Conservation (phyloP, 1,284 basidiomycete genomes). For the Stereum hirsutum region DNA sequence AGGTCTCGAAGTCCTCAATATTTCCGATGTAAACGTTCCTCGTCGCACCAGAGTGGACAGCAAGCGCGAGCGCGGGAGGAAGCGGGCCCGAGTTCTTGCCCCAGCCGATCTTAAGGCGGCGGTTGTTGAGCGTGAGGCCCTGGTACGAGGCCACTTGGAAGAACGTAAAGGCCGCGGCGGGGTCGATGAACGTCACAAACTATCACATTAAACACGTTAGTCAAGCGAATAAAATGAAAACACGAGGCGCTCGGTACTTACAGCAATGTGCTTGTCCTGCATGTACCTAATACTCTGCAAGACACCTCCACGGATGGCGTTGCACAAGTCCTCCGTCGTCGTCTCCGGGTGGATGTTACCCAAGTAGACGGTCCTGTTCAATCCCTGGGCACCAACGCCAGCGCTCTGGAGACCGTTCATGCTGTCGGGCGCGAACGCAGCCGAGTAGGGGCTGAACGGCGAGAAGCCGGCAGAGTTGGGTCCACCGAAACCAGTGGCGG, state of each 20-base stretch:
- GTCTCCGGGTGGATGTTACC: constrained; percentile 94
- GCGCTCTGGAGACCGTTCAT: constrained; percentile 24
- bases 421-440: constrained; percentile 43
- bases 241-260: constrained; percentile 27
- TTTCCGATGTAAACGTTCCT: constrained; percentile 93
- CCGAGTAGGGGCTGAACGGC: constrained; percentile 50
- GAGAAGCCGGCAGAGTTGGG: constrained; percentile 27
- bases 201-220: constrained; percentile 20
- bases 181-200: constrained; percentile 90
- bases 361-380: constrained; percentile 87
- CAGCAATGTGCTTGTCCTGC: constrained; percentile 91
- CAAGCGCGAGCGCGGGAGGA: constrained; percentile 72
- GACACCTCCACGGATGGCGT: constrained; percentile 87
- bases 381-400: constrained; percentile 36
- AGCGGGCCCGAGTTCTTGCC: constrained; percentile 86
- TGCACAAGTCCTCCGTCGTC: constrained; percentile 86
- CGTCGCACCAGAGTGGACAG: constrained; percentile 85
- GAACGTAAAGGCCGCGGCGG: constrained; percentile 84
- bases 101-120: constrained; percentile 91
- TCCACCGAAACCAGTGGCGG: constrained; percentile 4
- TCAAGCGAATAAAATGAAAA: constrained; percentile 4
- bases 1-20: constrained; percentile 86
- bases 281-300: constrained; percentile 87
- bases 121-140: constrained; percentile 83
- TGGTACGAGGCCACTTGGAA: constrained; percentile 84